These are phyloP conservation scores for Fraxinus americana DNA, from an alignment of 257 asterid species.

Conservation along the genomic window DNA sequence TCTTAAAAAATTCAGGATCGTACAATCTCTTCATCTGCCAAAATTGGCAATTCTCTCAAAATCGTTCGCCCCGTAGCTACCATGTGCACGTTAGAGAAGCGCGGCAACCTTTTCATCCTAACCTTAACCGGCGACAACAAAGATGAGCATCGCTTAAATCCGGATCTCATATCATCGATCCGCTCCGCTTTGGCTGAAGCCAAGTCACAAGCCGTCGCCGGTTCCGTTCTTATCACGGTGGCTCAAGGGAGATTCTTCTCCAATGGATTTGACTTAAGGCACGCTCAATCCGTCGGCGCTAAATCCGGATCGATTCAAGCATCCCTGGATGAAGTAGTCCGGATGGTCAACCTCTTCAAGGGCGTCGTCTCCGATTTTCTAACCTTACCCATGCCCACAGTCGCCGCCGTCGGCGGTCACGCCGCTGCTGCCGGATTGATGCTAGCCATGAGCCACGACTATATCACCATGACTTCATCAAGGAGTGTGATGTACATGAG, in stretches of 20 bases:
- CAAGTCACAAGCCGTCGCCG: slow-evolving; percentile 57
- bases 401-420: slow-evolving; percentile 83
- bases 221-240: slow-evolving; percentile 68
- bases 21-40: background rate
- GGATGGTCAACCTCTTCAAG: slow-evolving; percentile 60
- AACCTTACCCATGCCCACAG: slow-evolving; percentile 75
- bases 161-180: slow-evolving; percentile 58
- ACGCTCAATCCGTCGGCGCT: slow-evolving; percentile 67
- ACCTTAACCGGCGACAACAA: slow-evolving; percentile 52
- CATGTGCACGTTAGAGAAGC: slow-evolving; percentile 79
- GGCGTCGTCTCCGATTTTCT: slow-evolving; percentile 68
- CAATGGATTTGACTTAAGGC: slow-evolving; percentile 72
- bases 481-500: slow-evolving; percentile 77
- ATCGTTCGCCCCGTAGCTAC: background rate
- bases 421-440: slow-evolving; percentile 85
- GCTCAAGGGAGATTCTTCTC: slow-evolving; percentile 82
- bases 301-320: slow-evolving; percentile 46
- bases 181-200: slow-evolving; percentile 57
- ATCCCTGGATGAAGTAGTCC: slow-evolving; percentile 44
- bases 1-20: background rate
- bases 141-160: slow-evolving; percentile 73
- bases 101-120: slow-evolving; percentile 62
- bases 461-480: slow-evolving; percentile 60
- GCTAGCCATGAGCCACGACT: slow-evolving; percentile 77
- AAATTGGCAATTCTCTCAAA: background rate